phyloP scores from a whole-genome alignment of 495 filamentous ascomycete genomes.

The Saxophila tyrrhenica region DNA sequence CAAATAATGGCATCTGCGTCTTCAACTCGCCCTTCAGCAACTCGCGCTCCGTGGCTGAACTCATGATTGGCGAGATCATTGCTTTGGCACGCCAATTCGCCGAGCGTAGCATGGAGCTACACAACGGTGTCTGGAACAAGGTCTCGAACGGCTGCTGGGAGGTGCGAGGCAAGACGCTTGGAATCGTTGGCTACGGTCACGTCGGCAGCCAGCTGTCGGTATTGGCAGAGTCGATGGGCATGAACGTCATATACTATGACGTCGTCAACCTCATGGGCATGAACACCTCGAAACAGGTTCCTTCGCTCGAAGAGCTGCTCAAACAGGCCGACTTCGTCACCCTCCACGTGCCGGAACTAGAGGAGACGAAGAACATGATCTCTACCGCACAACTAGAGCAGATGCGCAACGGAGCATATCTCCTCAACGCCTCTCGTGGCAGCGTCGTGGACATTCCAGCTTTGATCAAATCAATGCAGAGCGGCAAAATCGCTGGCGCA shows the following conservation, averaged over 20 bases:
- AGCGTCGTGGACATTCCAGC: conserved; percentile 91
- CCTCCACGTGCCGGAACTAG: conserved; percentile 83
- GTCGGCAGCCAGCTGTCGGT: conserved; percentile 96
- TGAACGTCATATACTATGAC: conserved; percentile 95
- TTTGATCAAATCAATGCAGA: conserved; percentile 75
- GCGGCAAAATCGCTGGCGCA: conserved; percentile 82
- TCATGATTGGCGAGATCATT: conserved; percentile 92
- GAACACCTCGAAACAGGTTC: conserved; percentile 74
- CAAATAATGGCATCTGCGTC: conserved; percentile 83
- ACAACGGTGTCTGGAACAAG: conserved; percentile 94
- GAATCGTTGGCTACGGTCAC: conserved; percentile 94
- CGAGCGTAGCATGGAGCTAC: conserved; percentile 90
- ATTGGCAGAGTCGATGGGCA: conserved; percentile 91
- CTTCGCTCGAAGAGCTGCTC: conserved; percentile 66
- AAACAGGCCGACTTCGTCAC: conserved; percentile 77
- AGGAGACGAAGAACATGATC: conserved; percentile 89
- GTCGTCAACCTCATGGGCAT: conserved; percentile 85
- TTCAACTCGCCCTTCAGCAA: conserved; percentile 99
- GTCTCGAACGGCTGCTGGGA: conserved; percentile 95
- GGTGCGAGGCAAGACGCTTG: conserved; percentile 92
- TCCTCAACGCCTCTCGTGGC: conserved; percentile 93
- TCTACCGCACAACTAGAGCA: conserved; percentile 59
- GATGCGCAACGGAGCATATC: conserved; percentile 86
- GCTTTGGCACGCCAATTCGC: conserved; percentile 79
- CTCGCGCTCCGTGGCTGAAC: conserved; percentile 89